phyloP scores from a whole-genome alignment of 805 yeast genomes.

The Monosporozyma solicola region DNA sequence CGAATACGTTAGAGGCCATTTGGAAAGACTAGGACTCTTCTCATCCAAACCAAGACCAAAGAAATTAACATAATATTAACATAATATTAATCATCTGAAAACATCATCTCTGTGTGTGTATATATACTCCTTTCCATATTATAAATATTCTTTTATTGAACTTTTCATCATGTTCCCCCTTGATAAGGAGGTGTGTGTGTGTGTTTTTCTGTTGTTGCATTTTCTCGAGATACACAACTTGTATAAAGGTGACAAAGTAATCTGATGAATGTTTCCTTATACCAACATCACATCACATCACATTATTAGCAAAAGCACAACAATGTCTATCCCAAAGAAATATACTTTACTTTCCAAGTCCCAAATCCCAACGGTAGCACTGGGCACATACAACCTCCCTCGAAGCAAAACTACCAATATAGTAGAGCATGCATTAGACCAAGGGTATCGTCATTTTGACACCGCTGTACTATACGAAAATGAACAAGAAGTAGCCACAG shows the following conservation, averaged over 20 bases:
- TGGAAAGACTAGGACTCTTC: slow-evolving; percentile 35
- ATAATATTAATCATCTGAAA: background rate
- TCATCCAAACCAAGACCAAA: slow-evolving; percentile 4
- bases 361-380: slow-evolving; percentile 46
- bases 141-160: background rate
- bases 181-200: too few species aligned
- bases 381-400: slow-evolving; percentile 45
- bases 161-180: too few species aligned
- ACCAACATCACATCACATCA: too few species aligned
- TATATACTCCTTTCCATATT: background rate
- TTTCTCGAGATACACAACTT: too few species aligned
- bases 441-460: slow-evolving; percentile 70
- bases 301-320: background rate
- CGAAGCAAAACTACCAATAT: slow-evolving; percentile 32
- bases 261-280: too few species aligned
- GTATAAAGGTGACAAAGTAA: too few species aligned
- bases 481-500: slow-evolving; percentile 53
- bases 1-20: slow-evolving; percentile 68
- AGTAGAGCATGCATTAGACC: slow-evolving; percentile 48
- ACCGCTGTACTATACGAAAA: slow-evolving; percentile 62
- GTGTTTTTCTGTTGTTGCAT: too few species aligned
- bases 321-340: slow-evolving; percentile 14
- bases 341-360: slow-evolving; percentile 47
- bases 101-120: background rate
- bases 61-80: slow-evolving; percentile 1